Conservation (phyloP, 1,139 yeast species). For the Geotrichum siamense region DNA sequence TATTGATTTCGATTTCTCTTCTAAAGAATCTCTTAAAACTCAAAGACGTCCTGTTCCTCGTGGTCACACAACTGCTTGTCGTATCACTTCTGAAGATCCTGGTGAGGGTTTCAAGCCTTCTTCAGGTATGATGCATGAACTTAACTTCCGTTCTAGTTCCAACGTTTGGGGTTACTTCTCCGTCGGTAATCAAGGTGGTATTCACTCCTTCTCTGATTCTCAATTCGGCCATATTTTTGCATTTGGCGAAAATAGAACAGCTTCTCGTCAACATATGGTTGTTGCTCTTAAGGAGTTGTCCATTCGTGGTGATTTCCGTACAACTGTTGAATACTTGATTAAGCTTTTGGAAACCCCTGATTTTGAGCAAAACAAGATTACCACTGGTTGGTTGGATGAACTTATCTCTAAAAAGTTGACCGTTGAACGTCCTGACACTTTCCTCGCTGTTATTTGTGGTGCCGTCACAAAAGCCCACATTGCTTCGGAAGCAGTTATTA, state of each 20-base stretch:
- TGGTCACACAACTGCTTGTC: conserved; percentile 98
- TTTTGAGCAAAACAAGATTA: conserved; percentile 90
- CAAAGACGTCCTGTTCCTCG: conserved; percentile 93
- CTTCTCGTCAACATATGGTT: conserved; percentile 97
- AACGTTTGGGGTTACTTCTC: conserved; percentile 99
- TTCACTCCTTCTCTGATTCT: conserved; percentile 95
- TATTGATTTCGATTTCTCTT: conserved; percentile 82
- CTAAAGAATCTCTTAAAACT: conserved; percentile 59
- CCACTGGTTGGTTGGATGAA: conserved; percentile 98
- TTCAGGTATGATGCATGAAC: conserved; percentile 91
- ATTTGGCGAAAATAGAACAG: conserved; percentile 96
- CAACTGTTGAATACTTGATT: conserved; percentile 94
- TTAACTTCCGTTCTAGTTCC: conserved; percentile 92
- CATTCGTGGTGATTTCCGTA: conserved; percentile 96
- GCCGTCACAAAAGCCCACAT: conserved; percentile 92
- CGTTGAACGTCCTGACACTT: conserved; percentile 92
- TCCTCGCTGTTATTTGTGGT: conserved; percentile 90
- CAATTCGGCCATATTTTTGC: conserved; percentile 99
- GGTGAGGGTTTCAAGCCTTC: conserved; percentile 99
- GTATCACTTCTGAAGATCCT: conserved; percentile 98
- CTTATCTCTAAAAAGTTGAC: conserved; percentile 87
- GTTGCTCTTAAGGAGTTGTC: conserved; percentile 94
- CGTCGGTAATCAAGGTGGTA: conserved; percentile 92
- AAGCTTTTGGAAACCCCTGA: conserved; percentile 93
- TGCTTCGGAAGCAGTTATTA: conserved; percentile 63